Conservation (phyloP, 139 green algal species). For the Coelastrella sp. region DNA sequence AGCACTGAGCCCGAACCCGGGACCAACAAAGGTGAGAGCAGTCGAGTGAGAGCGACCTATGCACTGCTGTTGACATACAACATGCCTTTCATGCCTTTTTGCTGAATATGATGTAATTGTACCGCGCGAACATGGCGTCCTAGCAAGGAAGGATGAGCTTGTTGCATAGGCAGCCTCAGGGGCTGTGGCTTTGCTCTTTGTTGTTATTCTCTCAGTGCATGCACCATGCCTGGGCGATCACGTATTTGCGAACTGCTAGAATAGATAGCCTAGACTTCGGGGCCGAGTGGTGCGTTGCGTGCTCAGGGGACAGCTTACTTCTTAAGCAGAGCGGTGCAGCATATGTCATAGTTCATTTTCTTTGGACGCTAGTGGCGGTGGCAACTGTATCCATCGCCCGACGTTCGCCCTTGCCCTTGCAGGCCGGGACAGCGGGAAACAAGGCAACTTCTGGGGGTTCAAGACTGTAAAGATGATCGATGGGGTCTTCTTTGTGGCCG, state of each 20-base stretch:
- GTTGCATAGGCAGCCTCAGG: background rate
- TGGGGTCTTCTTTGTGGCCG: slow-evolving; percentile 5
- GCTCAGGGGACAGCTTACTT: too few species aligned
- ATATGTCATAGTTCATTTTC: background rate
- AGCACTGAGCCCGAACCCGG: too few species aligned
- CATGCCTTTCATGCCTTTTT: background rate
- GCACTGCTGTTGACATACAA: background rate
- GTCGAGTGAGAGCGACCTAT: too few species aligned
- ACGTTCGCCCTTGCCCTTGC: background rate
- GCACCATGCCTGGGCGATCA: background rate
- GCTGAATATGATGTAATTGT: too few species aligned
- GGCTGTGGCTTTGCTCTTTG: slow-evolving; percentile 10
- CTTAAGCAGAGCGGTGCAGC: background rate
- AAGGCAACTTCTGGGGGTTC: slow-evolving; percentile 18
- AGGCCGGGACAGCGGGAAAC: slow-evolving; percentile 10
- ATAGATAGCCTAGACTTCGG: background rate
- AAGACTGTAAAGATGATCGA: slow-evolving; percentile 1
- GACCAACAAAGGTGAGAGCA: too few species aligned
- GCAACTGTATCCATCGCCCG: too few species aligned
- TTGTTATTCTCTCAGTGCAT: background rate
- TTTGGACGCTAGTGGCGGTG: too few species aligned
- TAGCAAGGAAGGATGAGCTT: background rate
- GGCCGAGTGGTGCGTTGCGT: background rate
- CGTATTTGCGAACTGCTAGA: background rate
- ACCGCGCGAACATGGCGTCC: background rate